Base-by-base conservation (phyloP, 140 eudicot genomes). In the Anethum foeniculum region DNA sequence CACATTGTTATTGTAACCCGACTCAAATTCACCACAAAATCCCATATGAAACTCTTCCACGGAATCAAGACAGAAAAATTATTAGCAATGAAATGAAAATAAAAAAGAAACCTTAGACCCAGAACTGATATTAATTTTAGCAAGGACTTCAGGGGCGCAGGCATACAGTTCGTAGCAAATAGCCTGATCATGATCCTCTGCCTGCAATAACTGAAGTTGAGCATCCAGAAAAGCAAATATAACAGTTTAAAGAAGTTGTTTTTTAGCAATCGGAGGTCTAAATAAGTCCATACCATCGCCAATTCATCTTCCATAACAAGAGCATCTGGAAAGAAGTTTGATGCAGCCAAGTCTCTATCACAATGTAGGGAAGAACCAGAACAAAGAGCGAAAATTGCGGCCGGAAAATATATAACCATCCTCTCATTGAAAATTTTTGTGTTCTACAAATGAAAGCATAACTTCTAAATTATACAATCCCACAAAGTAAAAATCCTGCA, bases 141-240 rank as follows among this genome's bases (percentile, higher is more conserved):
- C 90, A 86, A 96, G 96, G 78, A 86, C 90, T 82, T 91, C 92
- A 67, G 90, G 92, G 52, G 94, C 89, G 84, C 92, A 93, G 62
- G 91, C 98, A 80, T 91, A 91, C 30, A 82, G 27, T 62, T 87
- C 93, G 82, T 56, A 84, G 67, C 84, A 69, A 77, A 74, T 83
- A 87, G 86, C 97, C 38, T 71, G 84, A 84, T 88, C 87, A 25
- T 76, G 83, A 58, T 89, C 86, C 54, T 82, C 94, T 65, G 80
- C 93, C 98, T 92, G 80, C 84, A 44, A 79, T 65, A 80, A 80
- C 54, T 69, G 83, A 65, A 30, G 80, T 79, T 83, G 85, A 90
- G 82, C 76, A 83, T 82, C 75, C 38, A 81, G 60, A 12, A 75
- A 81, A 60, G 71, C 60, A 28, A 34, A 30, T 3, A 0, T n/a